Conservation (phyloP, 31 red algal genomes). For the Endocladia muricata region DNA sequence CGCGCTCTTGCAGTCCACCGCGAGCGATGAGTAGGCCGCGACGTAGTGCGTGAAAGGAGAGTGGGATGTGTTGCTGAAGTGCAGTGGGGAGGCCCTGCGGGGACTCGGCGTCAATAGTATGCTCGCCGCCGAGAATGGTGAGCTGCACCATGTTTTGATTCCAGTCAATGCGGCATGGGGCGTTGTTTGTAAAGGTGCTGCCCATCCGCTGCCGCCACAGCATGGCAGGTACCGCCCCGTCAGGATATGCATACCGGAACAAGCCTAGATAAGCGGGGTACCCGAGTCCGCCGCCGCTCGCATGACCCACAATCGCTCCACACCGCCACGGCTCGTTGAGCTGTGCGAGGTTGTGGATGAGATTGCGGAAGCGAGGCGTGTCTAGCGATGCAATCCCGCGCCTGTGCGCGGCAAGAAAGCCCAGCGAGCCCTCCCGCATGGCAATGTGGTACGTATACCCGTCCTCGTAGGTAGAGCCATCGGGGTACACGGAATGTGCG, state of each 20-base stretch:
- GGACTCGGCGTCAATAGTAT: slow-evolving; percentile 32
- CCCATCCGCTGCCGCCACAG: slow-evolving; percentile 51
- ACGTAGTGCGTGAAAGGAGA: slow-evolving; percentile 24
- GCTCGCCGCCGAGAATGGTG: slow-evolving; percentile 37
- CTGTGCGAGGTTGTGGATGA: slow-evolving; percentile 51
- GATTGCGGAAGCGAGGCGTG: slow-evolving; percentile 36
- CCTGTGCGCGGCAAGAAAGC: slow-evolving; percentile 26
- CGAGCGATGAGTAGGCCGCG: slow-evolving; percentile 48
- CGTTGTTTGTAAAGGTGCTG: slow-evolving; percentile 25
- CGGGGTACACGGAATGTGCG: slow-evolving; percentile 32
- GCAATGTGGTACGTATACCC: slow-evolving; percentile 55
- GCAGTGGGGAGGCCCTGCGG: slow-evolving; percentile 1
- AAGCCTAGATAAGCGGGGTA: slow-evolving; percentile 35
- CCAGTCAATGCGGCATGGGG: slow-evolving; percentile 52
- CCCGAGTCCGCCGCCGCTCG: slow-evolving; percentile 28
- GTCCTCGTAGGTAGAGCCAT: slow-evolving; percentile 56
- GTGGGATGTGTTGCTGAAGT: neutral
- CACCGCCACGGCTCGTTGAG: slow-evolving; percentile 64
- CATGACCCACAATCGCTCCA: slow-evolving; percentile 38
- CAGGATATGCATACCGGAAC: slow-evolving; percentile 51
- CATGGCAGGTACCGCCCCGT: slow-evolving; percentile 22
- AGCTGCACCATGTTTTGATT: slow-evolving; percentile 42
- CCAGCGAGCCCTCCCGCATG: slow-evolving; percentile 47
- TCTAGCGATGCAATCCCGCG: slow-evolving; percentile 20
- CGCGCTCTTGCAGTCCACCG: slow-evolving; percentile 3